These are phyloP conservation scores for Aspergillus costaricaensis DNA, from an alignment of 2,329 filamentous ascomycete species.

Conservation along the genomic window DNA sequence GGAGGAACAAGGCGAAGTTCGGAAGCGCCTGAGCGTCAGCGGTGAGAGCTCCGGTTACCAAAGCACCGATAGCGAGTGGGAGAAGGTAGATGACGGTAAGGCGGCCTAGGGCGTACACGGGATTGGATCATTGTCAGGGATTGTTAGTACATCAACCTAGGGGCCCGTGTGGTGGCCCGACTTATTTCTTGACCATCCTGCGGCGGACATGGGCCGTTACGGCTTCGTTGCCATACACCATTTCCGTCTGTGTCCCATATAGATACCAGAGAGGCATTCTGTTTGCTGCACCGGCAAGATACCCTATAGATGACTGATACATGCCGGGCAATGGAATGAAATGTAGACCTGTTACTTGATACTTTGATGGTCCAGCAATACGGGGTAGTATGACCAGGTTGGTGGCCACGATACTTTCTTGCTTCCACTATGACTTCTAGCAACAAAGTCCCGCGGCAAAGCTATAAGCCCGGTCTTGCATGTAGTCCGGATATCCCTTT, in stretches of 20 bases:
- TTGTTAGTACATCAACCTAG: background rate
- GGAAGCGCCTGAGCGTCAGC: conserved; percentile 48
- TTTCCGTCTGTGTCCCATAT: background rate
- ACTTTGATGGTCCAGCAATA: too few relatives aligned
- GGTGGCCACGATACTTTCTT: too few relatives aligned
- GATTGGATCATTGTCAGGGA: background rate
- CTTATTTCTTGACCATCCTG: background rate
- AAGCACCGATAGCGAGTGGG: conserved; percentile 96
- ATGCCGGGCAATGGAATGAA: background rate
- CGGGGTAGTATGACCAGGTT: too few relatives aligned
- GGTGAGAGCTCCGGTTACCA: conserved; percentile 57
- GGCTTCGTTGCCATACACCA: background rate
- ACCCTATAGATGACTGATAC: conserved; percentile 17
- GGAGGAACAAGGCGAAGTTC: conserved; percentile 38
- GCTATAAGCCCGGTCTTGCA: background rate
- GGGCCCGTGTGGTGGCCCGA: background rate
- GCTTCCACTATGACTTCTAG: background rate
- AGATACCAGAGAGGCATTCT: conserved; percentile 5
- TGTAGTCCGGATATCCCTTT: background rate
- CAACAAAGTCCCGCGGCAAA: background rate
- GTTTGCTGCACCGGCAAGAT: conserved; percentile 12
- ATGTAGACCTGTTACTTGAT: background rate
- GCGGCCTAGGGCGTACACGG: conserved; percentile 8
- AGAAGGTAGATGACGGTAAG: conserved; percentile 70
- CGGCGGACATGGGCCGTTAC: background rate